Evolutionary conservation across 768 basidiomycete genomes (phyloP).

Genomic region (Kwoniella botswanensis): DNA sequence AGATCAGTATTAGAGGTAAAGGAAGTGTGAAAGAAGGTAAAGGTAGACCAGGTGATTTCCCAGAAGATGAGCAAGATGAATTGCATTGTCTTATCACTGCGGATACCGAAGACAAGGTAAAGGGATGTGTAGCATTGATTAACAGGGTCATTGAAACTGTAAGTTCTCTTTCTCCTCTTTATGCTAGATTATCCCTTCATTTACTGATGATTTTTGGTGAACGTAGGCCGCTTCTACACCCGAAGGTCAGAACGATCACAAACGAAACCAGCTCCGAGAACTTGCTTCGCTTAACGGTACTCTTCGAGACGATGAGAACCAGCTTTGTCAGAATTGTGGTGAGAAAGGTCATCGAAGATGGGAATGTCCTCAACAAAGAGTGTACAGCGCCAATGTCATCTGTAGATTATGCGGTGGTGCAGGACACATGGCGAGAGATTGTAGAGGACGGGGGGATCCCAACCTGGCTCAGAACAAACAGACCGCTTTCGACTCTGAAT

Average conservation of each 20-base stretch:
- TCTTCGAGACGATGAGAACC: slow-evolving; percentile 98
- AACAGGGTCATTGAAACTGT: slow-evolving; percentile 98
- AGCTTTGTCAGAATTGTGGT: slow-evolving; percentile 79
- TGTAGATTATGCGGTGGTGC: slow-evolving; percentile 98
- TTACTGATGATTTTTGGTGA: too few relatives aligned
- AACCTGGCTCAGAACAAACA: slow-evolving; percentile 66
- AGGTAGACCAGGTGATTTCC: slow-evolving; percentile 88
- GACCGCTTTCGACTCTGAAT: slow-evolving; percentile 91
- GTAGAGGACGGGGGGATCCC: slow-evolving; percentile 89
- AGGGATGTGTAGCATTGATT: slow-evolving; percentile 88
- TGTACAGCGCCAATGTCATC: slow-evolving; percentile 98
- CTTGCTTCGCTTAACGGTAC: slow-evolving; percentile 97
- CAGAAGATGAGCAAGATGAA: slow-evolving; percentile 97
- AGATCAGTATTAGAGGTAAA: slow-evolving; percentile 97
- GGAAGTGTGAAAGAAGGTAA: slow-evolving; percentile 99
- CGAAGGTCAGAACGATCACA: slow-evolving; percentile 99
- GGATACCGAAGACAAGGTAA: slow-evolving; percentile 90
- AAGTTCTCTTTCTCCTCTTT: slow-evolving; percentile 56
- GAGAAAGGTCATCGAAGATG: slow-evolving; percentile 81
- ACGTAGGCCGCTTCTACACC: slow-evolving; percentile 94
- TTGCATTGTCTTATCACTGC: slow-evolving; percentile 95
- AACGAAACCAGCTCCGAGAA: slow-evolving; percentile 97
- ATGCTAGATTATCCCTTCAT: too few relatives aligned
- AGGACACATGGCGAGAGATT: slow-evolving; percentile 99
- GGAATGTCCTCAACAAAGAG: slow-evolving; percentile 97